phyloP scores from a whole-genome alignment of 768 basidiomycete species.

The Lepiota venenata region DNA sequence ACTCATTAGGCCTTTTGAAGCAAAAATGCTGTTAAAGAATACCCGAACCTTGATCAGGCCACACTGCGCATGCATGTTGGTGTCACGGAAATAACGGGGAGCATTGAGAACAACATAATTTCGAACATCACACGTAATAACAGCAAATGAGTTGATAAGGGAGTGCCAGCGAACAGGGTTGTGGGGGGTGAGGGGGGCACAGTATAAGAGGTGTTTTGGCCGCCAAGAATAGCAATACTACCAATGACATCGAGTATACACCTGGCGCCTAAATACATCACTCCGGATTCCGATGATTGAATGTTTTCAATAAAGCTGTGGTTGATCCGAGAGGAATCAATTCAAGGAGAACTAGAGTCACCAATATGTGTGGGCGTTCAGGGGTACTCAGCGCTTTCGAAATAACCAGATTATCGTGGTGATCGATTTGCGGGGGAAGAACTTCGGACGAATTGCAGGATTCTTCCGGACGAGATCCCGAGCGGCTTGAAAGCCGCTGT shows the following conservation, averaged over 20 bases:
- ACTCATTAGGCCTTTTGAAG: slow-evolving; percentile 20
- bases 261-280: slow-evolving; percentile 63
- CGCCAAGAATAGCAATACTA: slow-evolving; percentile 46
- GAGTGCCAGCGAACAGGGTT: slow-evolving; percentile 41
- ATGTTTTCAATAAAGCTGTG: slow-evolving; percentile 52
- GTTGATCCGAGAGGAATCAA: slow-evolving; percentile 60
- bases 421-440: slow-evolving; percentile 47
- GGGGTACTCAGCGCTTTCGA: slow-evolving; percentile 48
- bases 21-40: neutral
- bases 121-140: slow-evolving; percentile 60
- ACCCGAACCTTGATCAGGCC: neutral
- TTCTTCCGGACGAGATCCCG: slow-evolving; percentile 71
- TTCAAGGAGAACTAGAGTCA: slow-evolving; percentile 52
- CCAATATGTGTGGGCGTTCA: slow-evolving; percentile 60
- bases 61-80: slow-evolving; percentile 38
- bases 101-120: slow-evolving; percentile 68
- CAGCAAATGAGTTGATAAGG: slow-evolving; percentile 44
- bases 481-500: slow-evolving; percentile 63
- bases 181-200: slow-evolving; percentile 41
- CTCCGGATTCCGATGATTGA: slow-evolving; percentile 63
- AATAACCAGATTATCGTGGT: slow-evolving; percentile 18
- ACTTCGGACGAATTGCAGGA: slow-evolving; percentile 51
- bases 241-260: slow-evolving; percentile 48
- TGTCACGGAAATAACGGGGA: slow-evolving; percentile 54
- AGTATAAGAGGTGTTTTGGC: slow-evolving; percentile 38